Base-by-base conservation (phyloP, 1,284 basidiomycete species). In the Neolentinus lepideus region DNA sequence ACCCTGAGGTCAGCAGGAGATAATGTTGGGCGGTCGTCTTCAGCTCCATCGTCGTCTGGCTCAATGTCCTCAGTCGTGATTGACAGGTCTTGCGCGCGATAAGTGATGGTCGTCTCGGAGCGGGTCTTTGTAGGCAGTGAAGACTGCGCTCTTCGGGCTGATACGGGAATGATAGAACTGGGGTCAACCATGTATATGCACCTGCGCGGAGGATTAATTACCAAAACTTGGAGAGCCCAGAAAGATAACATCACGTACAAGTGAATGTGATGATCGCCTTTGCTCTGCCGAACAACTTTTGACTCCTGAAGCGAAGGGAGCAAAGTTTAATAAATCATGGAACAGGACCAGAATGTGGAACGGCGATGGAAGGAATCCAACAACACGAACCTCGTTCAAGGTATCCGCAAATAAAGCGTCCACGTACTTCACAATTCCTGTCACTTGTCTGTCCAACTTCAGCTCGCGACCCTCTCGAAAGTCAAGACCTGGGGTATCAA, bases 101-200 rank as follows among this genome's bases (percentile, higher is more conserved):
- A 69, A 12, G 79, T 81, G 54, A 85, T 70, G 1, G 84, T 84
- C 38, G 80, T 72, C 58, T 85, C 79, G 27, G 85, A 84, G 56
- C 77, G 79, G 48, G 78, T 75, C 65, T 78, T 80, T 26, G 70
- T 66, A 8, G 81, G 81, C 10, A 77, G 61, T 10, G 77, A 70
- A 1, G 76, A 75, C 52, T 72, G 69, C 1, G 73, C 74, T 48
- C 75, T 75, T 55, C 80, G 75, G 31, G 76, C 72, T 52, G 77
- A 67, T 47, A 71, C 68, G 1, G 79, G 77, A 72, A 80, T 75
- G 62, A 90, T 77, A n/a, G 84, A 83, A 25, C 78, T 70, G 14
- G 90, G 89, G 64, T 92, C 87, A 63, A 92, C 78, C 78, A 90
- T 78, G 69, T 92, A 92, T 59, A 92, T 86, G 67, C 85, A 89